Evolutionary conservation across 305 asterid genomes (phyloP).

Genomic region (Fraxinus paxiana): DNA sequence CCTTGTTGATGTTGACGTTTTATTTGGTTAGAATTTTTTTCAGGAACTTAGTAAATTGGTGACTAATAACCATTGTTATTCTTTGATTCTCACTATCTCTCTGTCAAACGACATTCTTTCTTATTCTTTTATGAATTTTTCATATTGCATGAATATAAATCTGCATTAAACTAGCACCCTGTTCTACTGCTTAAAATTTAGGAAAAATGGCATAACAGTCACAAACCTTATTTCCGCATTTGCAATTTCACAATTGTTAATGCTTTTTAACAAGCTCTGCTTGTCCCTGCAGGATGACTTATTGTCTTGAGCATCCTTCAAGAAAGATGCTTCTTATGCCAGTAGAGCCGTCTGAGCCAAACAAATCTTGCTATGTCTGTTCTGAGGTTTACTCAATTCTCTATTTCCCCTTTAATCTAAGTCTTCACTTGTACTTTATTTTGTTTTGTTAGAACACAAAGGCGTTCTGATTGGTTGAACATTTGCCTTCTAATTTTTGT

Average conservation of each 20-base stretch:
- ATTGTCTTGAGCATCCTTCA: conserved; percentile 88
- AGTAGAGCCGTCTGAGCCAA: conserved; percentile 88
- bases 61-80: neutral
- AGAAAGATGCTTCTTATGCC: conserved; percentile 95
- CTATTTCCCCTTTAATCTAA: conserved; percentile 9
- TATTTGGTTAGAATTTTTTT: neutral
- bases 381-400: conserved; percentile 62
- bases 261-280: conserved; percentile 2
- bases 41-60: conserved; percentile 2
- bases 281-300: conserved; percentile 75
- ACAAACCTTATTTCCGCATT: neutral
- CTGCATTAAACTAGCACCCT: conserved; percentile 5
- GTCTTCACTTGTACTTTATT: conserved; percentile 14
- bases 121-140: neutral
- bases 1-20: neutral
- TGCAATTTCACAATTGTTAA: neutral
- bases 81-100: neutral
- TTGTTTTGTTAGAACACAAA: conserved; percentile 4
- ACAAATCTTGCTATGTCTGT: conserved; percentile 86
- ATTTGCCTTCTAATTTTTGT: conserved; percentile 16
- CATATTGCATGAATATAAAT: neutral
- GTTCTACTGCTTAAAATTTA: neutral
- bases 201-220: neutral
- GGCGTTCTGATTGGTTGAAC: neutral
- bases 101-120: neutral